These are phyloP conservation scores for Boletus subcaerulescens DNA, from an alignment of 768 basidiomycete genomes.

Conservation along the genomic window DNA sequence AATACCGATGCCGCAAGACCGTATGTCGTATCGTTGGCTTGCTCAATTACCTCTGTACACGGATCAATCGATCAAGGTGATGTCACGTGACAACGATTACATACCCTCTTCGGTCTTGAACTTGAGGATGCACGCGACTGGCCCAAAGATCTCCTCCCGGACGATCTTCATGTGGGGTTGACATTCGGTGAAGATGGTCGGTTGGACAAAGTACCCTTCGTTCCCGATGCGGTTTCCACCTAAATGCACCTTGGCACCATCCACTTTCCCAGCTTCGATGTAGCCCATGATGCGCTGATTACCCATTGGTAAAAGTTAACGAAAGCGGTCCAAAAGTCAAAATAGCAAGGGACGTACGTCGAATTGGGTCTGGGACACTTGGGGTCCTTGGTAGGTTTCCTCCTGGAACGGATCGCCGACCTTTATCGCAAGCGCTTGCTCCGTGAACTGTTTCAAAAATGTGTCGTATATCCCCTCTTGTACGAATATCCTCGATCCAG, in stretches of 20 bases:
- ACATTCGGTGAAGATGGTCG: constrained; percentile 9
- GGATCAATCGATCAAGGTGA: too few species aligned
- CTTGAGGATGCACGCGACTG: constrained; percentile 8
- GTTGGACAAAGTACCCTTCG: constrained; percentile 10
- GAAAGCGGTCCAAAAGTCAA: background rate
- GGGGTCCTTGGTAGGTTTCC: constrained; percentile 8
- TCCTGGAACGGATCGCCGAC: constrained; percentile 1
- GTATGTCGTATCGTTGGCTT: constrained; percentile 10
- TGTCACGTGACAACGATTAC: background rate
- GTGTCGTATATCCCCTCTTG: constrained; percentile 6
- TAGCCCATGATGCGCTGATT: constrained; percentile 12
- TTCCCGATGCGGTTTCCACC: constrained; percentile 3
- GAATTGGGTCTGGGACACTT: constrained; percentile 11
- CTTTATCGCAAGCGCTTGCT: constrained; percentile 7
- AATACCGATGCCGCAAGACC: constrained; percentile 10
- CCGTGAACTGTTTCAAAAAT: constrained; percentile 3
- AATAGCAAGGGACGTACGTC: background rate
- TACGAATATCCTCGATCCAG: constrained; percentile 11
- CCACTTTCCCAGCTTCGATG: constrained; percentile 6
- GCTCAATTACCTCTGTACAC: constrained; percentile 4
- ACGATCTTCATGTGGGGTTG: constrained; percentile 12
- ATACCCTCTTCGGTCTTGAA: constrained; percentile 6
- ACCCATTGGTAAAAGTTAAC: background rate
- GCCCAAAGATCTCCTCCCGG: constrained; percentile 11
- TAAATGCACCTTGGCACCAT: constrained; percentile 1